phyloP scores from a whole-genome alignment of 768 basidiomycete genomes.

The Mycena chlorophos region DNA sequence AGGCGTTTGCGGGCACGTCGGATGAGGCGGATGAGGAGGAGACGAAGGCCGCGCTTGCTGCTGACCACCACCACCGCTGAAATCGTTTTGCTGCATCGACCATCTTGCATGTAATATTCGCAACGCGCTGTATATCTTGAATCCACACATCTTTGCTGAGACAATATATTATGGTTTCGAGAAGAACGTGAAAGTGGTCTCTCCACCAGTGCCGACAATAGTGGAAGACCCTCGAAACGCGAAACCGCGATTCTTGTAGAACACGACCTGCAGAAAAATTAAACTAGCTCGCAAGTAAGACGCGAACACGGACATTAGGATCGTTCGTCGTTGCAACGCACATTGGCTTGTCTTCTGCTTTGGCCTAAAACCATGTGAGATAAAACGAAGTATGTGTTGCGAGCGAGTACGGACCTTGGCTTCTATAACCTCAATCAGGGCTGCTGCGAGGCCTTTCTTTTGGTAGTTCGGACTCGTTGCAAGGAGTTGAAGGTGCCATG shows the following conservation, averaged over 20 bases:
- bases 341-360: slow-evolving; percentile 6
- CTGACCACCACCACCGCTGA: slow-evolving; percentile 27
- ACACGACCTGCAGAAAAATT: slow-evolving; percentile 7
- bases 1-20: slow-evolving; percentile 53
- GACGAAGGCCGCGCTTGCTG: slow-evolving; percentile 33
- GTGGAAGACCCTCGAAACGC: slow-evolving; percentile 6
- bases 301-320: slow-evolving; percentile 2
- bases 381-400: not conserved
- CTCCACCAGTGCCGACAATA: not conserved
- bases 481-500: slow-evolving; percentile 18
- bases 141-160: not conserved
- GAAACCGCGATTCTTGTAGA: slow-evolving; percentile 17
- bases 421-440: slow-evolving; percentile 17
- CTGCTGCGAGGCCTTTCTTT: slow-evolving; percentile 13
- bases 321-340: slow-evolving; percentile 17
- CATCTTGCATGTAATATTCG: not conserved
- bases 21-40: slow-evolving; percentile 36
- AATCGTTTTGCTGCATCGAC: not conserved
- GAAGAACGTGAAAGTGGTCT: not conserved
- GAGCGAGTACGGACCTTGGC: slow-evolving; percentile 2
- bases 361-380: slow-evolving; percentile 2
- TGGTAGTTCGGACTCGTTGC: slow-evolving; percentile 16
- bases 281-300: not conserved
- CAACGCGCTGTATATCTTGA: not conserved
- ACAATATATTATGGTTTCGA: not conserved